Base-by-base conservation (phyloP, 768 basidiomycete species). In the Pisolithus sp. region DNA sequence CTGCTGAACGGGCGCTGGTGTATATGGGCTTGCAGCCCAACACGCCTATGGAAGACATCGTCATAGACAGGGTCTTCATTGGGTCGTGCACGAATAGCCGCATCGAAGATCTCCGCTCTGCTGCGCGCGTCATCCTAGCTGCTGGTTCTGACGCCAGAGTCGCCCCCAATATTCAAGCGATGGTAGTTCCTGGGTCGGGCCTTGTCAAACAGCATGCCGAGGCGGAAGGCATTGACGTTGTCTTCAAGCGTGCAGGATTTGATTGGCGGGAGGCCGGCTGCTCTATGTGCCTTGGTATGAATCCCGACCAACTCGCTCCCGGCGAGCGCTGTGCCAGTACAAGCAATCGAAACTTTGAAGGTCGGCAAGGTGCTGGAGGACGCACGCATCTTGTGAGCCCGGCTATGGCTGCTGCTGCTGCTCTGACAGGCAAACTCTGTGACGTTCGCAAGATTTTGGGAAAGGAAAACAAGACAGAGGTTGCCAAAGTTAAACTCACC, bases 201-300 rank as follows among this genome's bases (percentile, higher is more conserved):
- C 66, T 94, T 46, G 82, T 95, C 67, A 94, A 93, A 63, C 81
- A 89, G 60, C 92, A 94, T 60, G 89, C 92, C 18, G 91, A 94
- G 71, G 84, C 82, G 18, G 92, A 95, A 62, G 91, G 91, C 23
- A 74, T 95, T 53, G 90, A 93, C 60, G 76, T 76, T 50, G 75
- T 94, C 59, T 91, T 95, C 76, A 89, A 83, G 65, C 85, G 86
- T 41, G 92, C 92, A 34, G 92, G 92, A 30, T 95, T 93, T 62
- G 92, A 95, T 62, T 94, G 92, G 92, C 80, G 92, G 48, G 92
- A 95, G 69, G 92, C 92, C 30, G 92, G 92, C 31, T 95, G 92
- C 65, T 95, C 92, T 15, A 95, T 95, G 92, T 95, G 92, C 71
- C 69, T 95, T 58, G 92, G 91, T 39, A 95, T 95, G 92, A 95